Evolutionary conservation across 768 basidiomycete genomes (phyloP), one percentile per base, ranked within the genome.

Genomic region (Tephrocybe sp.): DNA sequence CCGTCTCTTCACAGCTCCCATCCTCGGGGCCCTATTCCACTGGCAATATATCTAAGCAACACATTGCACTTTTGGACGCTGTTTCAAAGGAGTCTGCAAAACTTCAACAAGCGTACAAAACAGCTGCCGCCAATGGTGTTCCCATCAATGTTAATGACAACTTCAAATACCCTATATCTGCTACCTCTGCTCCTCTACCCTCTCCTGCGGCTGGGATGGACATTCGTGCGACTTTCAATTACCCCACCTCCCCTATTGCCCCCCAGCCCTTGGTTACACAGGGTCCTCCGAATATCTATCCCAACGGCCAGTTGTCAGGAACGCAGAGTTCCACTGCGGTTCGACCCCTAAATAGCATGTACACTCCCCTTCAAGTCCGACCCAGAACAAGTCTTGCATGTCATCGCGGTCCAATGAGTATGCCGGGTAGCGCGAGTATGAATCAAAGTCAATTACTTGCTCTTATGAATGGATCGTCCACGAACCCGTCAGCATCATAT

Each of bases 71-170:
- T 51, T 69, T 89, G 9, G 87, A 90, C 62, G 72, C 79, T 12
- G 82, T 89, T 28, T 86, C 83, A 0, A 81, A 84, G 58, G 87
- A 91, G 63, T 87, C 89, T 4, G 84, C 83, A 5, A 75, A 77
- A 52, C 76, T 84, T 74, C 75, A 21, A 74, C 80, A 60, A 49
- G 62, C 68, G 49, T 56, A 55, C 36, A 51, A 34, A 31, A 47
- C 42, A 45, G 47, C 50, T 19, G 45, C 51, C 19, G 42, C 41
- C 8, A 42, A 56, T 38, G 60, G 58, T 38, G 47, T 49, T 35
- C 27, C 37, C 7, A 30, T 44, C 16, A 42, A 47, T 43, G 37
- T 42, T 15, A 45, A 22, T 19, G 49, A 60, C 21, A 53, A 22
- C 40, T 51, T 53, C 19, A 50, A 43, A 28, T 18, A 37, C 36